These are phyloP conservation scores for Picea glauca DNA, from an alignment of 75 land plant species.

Conservation along the genomic window DNA sequence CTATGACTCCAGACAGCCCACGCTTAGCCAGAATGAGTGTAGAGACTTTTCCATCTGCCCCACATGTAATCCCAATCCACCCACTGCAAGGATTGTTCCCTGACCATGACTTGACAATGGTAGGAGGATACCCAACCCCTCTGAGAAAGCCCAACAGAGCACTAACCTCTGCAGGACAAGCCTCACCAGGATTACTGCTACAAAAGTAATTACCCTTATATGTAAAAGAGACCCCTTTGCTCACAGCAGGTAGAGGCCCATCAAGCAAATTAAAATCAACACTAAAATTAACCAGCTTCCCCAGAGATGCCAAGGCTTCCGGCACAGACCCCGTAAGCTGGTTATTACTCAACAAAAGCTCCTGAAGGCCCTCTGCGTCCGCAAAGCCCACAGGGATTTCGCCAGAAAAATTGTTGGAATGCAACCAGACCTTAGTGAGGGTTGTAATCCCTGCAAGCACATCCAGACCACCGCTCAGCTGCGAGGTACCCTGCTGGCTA, in stretches of 20 bases:
- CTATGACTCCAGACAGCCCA: conserved; percentile 54
- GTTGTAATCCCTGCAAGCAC: conserved; percentile 52
- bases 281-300: conserved; percentile 25
- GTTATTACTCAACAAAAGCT: conserved; percentile 68
- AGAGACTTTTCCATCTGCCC: conserved; percentile 31
- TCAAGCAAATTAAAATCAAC: conserved; percentile 57
- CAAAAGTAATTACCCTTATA: conserved; percentile 49
- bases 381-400: conserved; percentile 60
- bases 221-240: not conserved
- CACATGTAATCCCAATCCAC: conserved; percentile 69
- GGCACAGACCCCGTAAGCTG: conserved; percentile 67
- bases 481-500: conserved; percentile 34
- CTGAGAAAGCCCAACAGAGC: conserved; percentile 52
- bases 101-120: conserved; percentile 51
- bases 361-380: conserved; percentile 30
- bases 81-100: conserved; percentile 73
- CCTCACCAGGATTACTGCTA: conserved; percentile 19
- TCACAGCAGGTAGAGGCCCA: conserved; percentile 62
- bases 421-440: conserved; percentile 61
- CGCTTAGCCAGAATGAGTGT: conserved; percentile 40
- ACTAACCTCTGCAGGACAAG: conserved; percentile 53
- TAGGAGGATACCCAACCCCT: conserved; percentile 50
- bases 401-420: conserved; percentile 67
- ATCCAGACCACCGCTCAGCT: conserved; percentile 49
- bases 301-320: conserved; percentile 18